Percentiles rank a stretch among this genome's conserved stretches.
Evolutionary conservation across 768 basidiomycete genomes (phyloP).

Genomic region (Naganishia friedmannii): DNA sequence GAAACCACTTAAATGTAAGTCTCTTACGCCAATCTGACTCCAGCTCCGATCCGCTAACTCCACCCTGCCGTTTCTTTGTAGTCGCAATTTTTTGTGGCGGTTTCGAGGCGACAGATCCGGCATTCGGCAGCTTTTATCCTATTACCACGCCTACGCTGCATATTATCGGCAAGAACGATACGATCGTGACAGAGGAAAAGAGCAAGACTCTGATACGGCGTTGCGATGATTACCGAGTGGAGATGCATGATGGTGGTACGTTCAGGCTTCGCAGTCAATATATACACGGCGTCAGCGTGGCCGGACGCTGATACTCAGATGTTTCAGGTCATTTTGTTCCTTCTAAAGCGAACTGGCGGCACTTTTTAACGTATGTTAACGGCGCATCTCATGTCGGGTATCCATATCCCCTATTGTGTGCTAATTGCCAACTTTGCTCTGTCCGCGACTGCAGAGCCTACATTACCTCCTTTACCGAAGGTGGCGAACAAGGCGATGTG

Average conservation of each 20-base stretch:
- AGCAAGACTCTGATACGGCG: conserved; percentile 41
- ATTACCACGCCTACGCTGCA: conserved; percentile 46
- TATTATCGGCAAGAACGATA: conserved; percentile 46
- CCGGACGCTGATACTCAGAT: background rate
- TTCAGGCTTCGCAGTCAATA: background rate
- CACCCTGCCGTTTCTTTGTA: conserved; percentile 10
- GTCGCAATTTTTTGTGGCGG: conserved; percentile 49
- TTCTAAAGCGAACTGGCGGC: conserved; percentile 33
- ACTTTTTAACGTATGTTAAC: conserved; percentile 26
- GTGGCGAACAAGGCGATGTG: conserved; percentile 45
- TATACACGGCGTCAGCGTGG: background rate
- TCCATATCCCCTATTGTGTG: background rate
- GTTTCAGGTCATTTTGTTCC: conserved; percentile 30
- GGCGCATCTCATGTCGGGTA: background rate
- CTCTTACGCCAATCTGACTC: background rate
- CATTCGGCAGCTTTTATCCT: conserved; percentile 43
- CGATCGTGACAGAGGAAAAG: conserved; percentile 45
- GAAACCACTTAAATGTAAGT: conserved; percentile 47
- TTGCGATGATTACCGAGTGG: conserved; percentile 42
- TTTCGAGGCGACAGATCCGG: conserved; percentile 40
- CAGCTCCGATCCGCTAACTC: background rate
- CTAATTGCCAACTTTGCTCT: background rate
- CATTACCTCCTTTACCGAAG: conserved; percentile 44
- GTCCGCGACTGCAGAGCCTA: conserved; percentile 38
- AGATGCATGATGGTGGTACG: conserved; percentile 45